Base-by-base conservation (phyloP, 257 asterid species). In the Fraxinus cuspidata region DNA sequence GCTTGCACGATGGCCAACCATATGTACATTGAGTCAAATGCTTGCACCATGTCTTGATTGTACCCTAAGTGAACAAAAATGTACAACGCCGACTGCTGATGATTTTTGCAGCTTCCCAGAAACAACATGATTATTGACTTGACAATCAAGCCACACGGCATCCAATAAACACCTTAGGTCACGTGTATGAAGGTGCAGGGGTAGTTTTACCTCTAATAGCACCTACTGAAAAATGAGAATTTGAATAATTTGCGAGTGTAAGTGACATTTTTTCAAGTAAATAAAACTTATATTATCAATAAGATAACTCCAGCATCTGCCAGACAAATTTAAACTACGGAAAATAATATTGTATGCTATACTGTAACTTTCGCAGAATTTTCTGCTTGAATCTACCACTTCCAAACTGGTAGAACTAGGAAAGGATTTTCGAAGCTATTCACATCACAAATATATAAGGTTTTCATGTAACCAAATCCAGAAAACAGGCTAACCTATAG, bases 1-100 rank as follows among this genome's bases (percentile, higher is more conserved):
- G 65, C 76, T 70, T 35, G 63, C 83, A 58, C 23, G 27, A 47
- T 47, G 75, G 75, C 40, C 58, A 37, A 77, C 73, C 23, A 27
- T 63, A 63, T 34, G 7, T 5, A 27, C 53, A 19, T 56, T 56
- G 27, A 56, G 25, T 19, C 27, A 56, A 56, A 56, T 5, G 65
- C 65, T 56, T 21, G 25, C 25, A 21, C 27, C 12, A n/a, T 7
- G 12, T 19, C 31, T 60, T 60, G 68, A 60, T 10, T 9, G 68
- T 23, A 25, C 15, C 68, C 13, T 25, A 60, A 10, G 29, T 23
- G 51, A 42, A 42, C 18, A 42, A 32, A 25, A 60, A 0, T 2
- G 3, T 60, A 60, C 68, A 60, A 60, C 2, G 18, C 31, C 15
- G 68, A 60, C 68, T 25, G 15, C 29, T 60, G 31, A 60, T 21